Evolutionary conservation across 2,329 filamentous ascomycete species (phyloP), one percentile per base, ranked within the genome.

Genomic region (Teratosphaeria epicoccoides): DNA sequence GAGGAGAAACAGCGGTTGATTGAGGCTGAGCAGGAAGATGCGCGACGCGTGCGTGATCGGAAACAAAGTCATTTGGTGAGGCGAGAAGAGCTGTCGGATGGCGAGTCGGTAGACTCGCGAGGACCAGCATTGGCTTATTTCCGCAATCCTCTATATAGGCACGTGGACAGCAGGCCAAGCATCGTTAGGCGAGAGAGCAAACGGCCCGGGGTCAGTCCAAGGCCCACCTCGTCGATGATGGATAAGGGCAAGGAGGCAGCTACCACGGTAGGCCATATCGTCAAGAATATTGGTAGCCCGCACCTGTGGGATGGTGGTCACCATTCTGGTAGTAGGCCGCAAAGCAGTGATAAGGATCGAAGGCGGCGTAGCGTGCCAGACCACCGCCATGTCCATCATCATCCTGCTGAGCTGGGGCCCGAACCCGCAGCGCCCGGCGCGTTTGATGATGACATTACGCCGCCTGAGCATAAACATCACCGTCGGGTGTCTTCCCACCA

Each of bases 81-180:
- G 47, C 52, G 58, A 37, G 56, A 51, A 23, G 50, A 28, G 22
- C 56, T 58, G 26, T 59, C 61, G 24, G 57, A 61, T 4, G 61
- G 67, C 29, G 70, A 67, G 12, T 67, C 68, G 2, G 67, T 69
- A 3, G 71, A 75, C 51, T 72, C 73, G 28, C 65, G 69, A 43
- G 70, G 69, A 12, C 72, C 72, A 3, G 74, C 73, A 6, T 62
- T 69, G 47, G 66, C 66, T 14, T 76, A 77, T 62, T 76, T 77
- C 61, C 66, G 69, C 33, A 73, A 77, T 52, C 74, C 74, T 10
- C 65, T 76, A 26, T 75, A 74, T 53, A 67, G 74, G 47, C 73
- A 73, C 48, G 64, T 68, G 4, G 68, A 72, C 47, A 67, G 68
- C 6, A 62, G 73, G 29, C 72, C 74, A 2, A 66, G 66, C 1